Percentiles rank a stretch among this genome's conserved stretches.
These are phyloP conservation scores for Erodium maritimum DNA, from an alignment of 345 rosid genomes.

Conservation along the genomic window DNA sequence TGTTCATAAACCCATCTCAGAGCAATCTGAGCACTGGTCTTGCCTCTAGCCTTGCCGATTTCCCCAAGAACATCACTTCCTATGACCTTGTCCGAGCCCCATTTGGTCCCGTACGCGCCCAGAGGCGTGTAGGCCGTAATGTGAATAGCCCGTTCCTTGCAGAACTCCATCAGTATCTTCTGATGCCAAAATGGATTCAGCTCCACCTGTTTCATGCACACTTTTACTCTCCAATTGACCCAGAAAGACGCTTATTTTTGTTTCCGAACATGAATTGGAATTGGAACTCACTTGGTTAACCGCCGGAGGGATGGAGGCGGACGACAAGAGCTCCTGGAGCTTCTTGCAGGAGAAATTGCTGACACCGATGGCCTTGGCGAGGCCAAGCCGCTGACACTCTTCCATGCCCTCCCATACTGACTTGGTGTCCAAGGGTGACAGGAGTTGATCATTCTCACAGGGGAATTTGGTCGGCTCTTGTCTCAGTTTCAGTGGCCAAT, in stretches of 20 bases:
- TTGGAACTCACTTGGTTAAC: slow-evolving; percentile 17
- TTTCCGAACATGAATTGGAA: too few species aligned
- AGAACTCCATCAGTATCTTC: slow-evolving; percentile 16
- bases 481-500: slow-evolving; percentile 11
- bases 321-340: slow-evolving; percentile 6
- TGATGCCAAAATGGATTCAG: slow-evolving; percentile 24
- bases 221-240: too few species aligned
- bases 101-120: slow-evolving; percentile 13
- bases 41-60: slow-evolving; percentile 13
- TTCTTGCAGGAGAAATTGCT: slow-evolving; percentile 17
- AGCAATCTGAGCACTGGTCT: slow-evolving; percentile 21
- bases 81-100: slow-evolving; percentile 17
- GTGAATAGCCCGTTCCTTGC: slow-evolving; percentile 6
- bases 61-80: slow-evolving; percentile 11
- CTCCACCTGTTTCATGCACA: slow-evolving; percentile 19
- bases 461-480: neutral
- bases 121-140: slow-evolving; percentile 20
- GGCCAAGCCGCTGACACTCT: slow-evolving; percentile 15
- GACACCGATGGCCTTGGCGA: slow-evolving; percentile 13
- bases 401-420: slow-evolving; percentile 10
- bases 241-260: too few species aligned
- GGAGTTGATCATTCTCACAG: neutral
- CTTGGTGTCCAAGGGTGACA: slow-evolving; percentile 7
- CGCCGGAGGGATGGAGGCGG: slow-evolving; percentile 13
- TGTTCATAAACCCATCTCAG: slow-evolving; percentile 15